These are phyloP conservation scores for Daedaleopsis sinensis DNA, from an alignment of 768 basidiomycete species.

Conservation along the genomic window DNA sequence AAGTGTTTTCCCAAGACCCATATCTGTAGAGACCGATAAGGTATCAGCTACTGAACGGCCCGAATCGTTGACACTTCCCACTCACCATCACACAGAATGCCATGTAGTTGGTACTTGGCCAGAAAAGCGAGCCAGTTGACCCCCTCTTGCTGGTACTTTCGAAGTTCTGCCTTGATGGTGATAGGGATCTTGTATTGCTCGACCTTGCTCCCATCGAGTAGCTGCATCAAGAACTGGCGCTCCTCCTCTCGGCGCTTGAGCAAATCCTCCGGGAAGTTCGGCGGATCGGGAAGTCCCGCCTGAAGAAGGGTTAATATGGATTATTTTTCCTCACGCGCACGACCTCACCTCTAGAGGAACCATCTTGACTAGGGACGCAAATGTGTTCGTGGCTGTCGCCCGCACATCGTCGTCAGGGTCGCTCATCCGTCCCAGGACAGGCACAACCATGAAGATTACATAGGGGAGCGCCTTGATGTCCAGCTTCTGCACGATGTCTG, in stretches of 20 bases:
- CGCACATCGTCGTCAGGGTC: slow-evolving; percentile 91
- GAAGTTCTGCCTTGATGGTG: slow-evolving; percentile 87
- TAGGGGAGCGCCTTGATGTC: slow-evolving; percentile 96
- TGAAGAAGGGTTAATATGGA: slow-evolving; percentile 33
- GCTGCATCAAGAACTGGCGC: slow-evolving; percentile 88
- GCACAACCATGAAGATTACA: slow-evolving; percentile 95
- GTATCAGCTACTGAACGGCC: slow-evolving; percentile 2
- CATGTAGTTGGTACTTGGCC: slow-evolving; percentile 96
- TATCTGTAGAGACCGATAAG: slow-evolving; percentile 57
- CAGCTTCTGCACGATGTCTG: slow-evolving; percentile 89
- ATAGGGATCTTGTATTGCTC: slow-evolving; percentile 88
- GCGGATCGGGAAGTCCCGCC: slow-evolving; percentile 97
- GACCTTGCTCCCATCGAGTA: slow-evolving; percentile 94
- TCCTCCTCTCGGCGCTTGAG: slow-evolving; percentile 85
- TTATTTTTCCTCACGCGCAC: neutral
- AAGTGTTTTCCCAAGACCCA: slow-evolving; percentile 97
- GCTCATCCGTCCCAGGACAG: slow-evolving; percentile 96
- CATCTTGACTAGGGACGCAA: slow-evolving; percentile 97
- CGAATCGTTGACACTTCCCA: neutral
- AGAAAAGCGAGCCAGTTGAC: slow-evolving; percentile 99
- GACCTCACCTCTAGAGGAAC: slow-evolving; percentile 89
- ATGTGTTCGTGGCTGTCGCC: slow-evolving; percentile 94
- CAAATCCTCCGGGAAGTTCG: slow-evolving; percentile 86
- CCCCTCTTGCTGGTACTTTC: slow-evolving; percentile 98
- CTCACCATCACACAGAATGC: slow-evolving; percentile 91